phyloP scores from a whole-genome alignment of 768 basidiomycete species.

The Gelatoporia subvermispora region DNA sequence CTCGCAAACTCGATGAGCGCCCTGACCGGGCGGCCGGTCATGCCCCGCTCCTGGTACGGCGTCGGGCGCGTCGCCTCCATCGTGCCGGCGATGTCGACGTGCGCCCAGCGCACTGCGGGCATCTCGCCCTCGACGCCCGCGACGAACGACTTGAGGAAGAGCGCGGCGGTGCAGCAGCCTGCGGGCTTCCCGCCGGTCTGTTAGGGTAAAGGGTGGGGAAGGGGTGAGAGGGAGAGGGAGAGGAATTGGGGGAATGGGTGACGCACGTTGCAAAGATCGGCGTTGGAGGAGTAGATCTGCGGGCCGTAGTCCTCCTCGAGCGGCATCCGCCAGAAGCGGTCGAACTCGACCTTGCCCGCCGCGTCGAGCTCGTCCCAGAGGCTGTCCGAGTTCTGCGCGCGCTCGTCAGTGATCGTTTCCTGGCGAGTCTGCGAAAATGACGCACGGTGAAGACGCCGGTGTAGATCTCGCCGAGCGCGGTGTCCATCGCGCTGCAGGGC shows the following conservation, averaged over 20 bases:
- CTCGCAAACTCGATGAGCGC: no score
- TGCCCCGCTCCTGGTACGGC: constrained; percentile 66
- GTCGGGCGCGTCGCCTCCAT: constrained; percentile 62
- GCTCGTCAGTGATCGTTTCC: no score
- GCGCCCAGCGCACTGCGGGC: constrained; percentile 72
- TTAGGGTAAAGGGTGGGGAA: neutral
- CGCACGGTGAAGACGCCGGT: constrained; percentile 75
- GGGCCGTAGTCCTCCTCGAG: constrained; percentile 76
- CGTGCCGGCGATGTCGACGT: constrained; percentile 76
- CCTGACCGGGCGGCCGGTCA: constrained; percentile 77
- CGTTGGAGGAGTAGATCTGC: constrained; percentile 74
- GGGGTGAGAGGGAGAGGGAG: neutral
- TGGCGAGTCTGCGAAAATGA: no score
- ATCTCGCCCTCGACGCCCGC: constrained; percentile 59
- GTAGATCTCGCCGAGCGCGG: constrained; percentile 72
- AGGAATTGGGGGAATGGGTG: neutral
- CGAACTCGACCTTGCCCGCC: constrained; percentile 72
- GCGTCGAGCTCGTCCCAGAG: constrained; percentile 67
- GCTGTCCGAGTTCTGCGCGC: constrained; percentile 56
- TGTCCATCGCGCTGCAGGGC: constrained; percentile 52
- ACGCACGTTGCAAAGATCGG: constrained; percentile 75
- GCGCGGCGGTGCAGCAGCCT: constrained; percentile 76
- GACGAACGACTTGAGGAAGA: constrained; percentile 83
- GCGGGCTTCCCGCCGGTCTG: constrained; percentile 70
- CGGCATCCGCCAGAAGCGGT: constrained; percentile 89